Conservation (phyloP, 1,284 basidiomycete genomes). For the Boletus hoseneyae region DNA sequence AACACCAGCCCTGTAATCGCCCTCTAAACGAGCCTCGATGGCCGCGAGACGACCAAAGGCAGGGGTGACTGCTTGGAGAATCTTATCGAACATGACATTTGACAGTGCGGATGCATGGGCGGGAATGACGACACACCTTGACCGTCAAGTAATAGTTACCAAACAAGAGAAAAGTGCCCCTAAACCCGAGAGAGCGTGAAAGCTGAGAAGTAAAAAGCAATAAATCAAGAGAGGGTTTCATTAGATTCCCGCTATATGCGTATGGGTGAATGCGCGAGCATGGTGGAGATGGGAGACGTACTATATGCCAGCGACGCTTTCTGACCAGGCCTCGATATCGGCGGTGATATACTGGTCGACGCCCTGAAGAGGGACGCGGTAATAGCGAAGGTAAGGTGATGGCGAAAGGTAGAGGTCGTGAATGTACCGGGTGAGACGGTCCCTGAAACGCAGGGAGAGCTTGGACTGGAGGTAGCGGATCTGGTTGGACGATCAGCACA, state of each 20-base stretch:
- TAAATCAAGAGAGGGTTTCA: conserved; percentile 91
- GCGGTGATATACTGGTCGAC: conserved; percentile 92
- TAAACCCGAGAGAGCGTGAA: conserved; percentile 78
- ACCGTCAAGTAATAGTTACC: conserved; percentile 87
- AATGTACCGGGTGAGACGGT: conserved; percentile 86
- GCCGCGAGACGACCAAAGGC: conserved; percentile 93
- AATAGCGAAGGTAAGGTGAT: conserved; percentile 66
- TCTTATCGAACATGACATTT: conserved; percentile 33
- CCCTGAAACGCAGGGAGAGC: conserved; percentile 81
- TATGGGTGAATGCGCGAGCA: not conserved
- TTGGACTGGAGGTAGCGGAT: conserved; percentile 91
- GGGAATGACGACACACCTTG: conserved; percentile 18
- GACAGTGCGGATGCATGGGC: not conserved
- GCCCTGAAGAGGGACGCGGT: conserved; percentile 71
- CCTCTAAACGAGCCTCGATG: conserved; percentile 82
- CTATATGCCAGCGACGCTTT: conserved; percentile 87
- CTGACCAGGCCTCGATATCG: conserved; percentile 90
- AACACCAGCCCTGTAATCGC: conserved; percentile 90
- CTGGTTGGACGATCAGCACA: conserved; percentile 38
- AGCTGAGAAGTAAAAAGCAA: conserved; percentile 93
- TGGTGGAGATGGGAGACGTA: conserved; percentile 37
- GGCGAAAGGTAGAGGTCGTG: conserved; percentile 89
- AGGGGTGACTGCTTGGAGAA: conserved; percentile 85
- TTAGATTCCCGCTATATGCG: conserved; percentile 48
- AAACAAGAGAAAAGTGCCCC: conserved; percentile 78